phyloP scores from a whole-genome alignment of 139 green algal species.

The Prasinococcaceae sp. region DNA sequence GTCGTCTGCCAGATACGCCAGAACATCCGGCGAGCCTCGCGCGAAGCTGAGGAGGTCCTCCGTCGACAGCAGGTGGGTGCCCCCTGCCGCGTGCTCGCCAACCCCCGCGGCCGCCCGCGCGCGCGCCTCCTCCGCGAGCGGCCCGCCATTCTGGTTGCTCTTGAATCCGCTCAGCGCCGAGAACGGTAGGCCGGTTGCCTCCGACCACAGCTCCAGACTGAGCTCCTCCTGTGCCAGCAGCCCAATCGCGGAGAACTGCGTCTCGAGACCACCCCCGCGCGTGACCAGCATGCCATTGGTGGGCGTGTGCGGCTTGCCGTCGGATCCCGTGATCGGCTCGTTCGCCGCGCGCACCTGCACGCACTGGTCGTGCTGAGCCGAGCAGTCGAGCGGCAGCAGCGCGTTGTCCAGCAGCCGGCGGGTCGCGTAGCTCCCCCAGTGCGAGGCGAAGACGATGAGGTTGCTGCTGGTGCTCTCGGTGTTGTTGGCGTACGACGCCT shows the following conservation, averaged over 20 bases:
- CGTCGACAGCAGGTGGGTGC: background rate
- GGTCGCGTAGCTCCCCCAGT: background rate
- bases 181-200: background rate
- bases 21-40: too few relatives aligned
- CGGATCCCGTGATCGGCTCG: background rate
- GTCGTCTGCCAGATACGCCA: background rate
- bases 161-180: background rate
- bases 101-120: too few relatives aligned
- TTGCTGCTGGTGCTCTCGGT: background rate
- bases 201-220: background rate
- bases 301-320: background rate
- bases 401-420: background rate
- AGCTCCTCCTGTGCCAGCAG: background rate
- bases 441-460: background rate
- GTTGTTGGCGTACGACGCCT: background rate
- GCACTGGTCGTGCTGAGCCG: background rate
- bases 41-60: background rate
- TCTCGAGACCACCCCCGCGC: background rate
- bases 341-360: background rate
- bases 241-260: background rate
- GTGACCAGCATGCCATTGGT: background rate
- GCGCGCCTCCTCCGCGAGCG: too few relatives aligned
- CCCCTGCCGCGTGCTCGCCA: background rate
- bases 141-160: background rate
- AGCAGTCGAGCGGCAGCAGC: background rate